Conservation (phyloP, 2,329 filamentous ascomycete species). For the Aspergillus flavus region DNA sequence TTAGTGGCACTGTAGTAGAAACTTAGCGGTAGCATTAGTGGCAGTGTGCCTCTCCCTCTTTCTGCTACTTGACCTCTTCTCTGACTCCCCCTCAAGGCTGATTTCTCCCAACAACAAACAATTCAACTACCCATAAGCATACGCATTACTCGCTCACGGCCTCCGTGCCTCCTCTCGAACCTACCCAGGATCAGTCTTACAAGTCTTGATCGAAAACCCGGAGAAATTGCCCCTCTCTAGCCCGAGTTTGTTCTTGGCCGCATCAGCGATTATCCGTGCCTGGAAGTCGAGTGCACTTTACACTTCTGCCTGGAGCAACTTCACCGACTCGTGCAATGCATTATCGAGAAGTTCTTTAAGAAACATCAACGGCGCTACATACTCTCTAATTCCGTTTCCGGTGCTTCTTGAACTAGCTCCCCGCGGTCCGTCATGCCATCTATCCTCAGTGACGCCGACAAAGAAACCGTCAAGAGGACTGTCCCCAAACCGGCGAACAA, state of each 20-base stretch:
- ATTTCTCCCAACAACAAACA: background rate
- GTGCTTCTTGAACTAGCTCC: conserved; percentile 14
- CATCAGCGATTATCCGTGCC: conserved; percentile 19
- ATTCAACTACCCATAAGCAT: background rate
- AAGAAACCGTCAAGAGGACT: conserved; percentile 91
- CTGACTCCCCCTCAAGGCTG: conserved; percentile 5
- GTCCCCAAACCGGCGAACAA: conserved; percentile 96
- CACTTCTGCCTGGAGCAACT: conserved; percentile 11
- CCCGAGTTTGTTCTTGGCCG: conserved; percentile 10
- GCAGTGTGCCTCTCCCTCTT: conserved; percentile 3
- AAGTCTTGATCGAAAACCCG: background rate
- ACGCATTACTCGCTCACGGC: background rate
- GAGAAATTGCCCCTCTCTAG: conserved; percentile 5
- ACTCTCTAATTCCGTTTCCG: conserved; percentile 21
- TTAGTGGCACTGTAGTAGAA: background rate
- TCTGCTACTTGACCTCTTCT: conserved; percentile 13
- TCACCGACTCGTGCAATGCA: conserved; percentile 23
- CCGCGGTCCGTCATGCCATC: conserved; percentile 52
- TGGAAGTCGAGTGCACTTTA: conserved; percentile 14
- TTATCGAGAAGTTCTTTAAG: conserved; percentile 12
- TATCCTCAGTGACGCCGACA: conserved; percentile 87
- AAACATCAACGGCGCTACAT: conserved; percentile 4
- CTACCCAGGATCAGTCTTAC: background rate
- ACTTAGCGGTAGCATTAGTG: background rate
- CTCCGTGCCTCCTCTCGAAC: background rate